Percentiles rank a stretch among this genome's conserved stretches.
These are phyloP conservation scores for Rhizopus stolonifer DNA, from an alignment of 371 early-diverging fungal genomes.

Conservation along the genomic window DNA sequence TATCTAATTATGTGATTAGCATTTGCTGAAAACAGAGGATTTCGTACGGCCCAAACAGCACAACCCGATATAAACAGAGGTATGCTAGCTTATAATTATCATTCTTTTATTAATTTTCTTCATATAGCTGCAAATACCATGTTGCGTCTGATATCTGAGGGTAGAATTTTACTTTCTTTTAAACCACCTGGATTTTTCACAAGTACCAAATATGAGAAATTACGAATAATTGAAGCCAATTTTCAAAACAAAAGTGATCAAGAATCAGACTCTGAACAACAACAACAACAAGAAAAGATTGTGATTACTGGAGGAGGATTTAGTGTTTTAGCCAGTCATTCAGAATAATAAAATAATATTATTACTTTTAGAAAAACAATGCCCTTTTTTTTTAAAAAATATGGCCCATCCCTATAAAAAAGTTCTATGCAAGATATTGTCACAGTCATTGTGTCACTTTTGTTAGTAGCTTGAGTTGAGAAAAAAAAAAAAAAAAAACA, in stretches of 20 bases:
- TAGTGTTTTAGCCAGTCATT: background rate
- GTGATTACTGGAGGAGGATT: background rate
- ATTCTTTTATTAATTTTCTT: background rate
- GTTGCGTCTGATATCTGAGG: slow-evolving; percentile 78
- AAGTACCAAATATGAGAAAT: slow-evolving; percentile 33
- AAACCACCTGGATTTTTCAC: slow-evolving; percentile 85
- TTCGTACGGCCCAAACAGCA: slow-evolving; percentile 73
- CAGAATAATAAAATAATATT: too few relatives aligned
- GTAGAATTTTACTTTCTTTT: slow-evolving; percentile 79
- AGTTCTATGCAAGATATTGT: too few relatives aligned
- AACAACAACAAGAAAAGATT: too few relatives aligned
- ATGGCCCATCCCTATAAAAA: too few relatives aligned
- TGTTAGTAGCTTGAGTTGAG: too few relatives aligned
- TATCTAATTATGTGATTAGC: too few relatives aligned
- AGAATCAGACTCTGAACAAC: background rate
- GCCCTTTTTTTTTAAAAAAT: too few relatives aligned
- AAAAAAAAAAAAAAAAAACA: too few relatives aligned
- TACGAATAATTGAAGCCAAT: slow-evolving; percentile 46
- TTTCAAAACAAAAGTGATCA: background rate
- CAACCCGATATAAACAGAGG: slow-evolving; percentile 88
- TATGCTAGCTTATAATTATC: slow-evolving; percentile 17
- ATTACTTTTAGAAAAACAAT: too few relatives aligned
- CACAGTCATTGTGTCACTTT: too few relatives aligned
- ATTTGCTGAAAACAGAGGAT: slow-evolving; percentile 82
- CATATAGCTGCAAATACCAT: slow-evolving; percentile 69